Conservation (phyloP, 176 grass and related monocot genomes). For the Phragmites australis region DNA sequence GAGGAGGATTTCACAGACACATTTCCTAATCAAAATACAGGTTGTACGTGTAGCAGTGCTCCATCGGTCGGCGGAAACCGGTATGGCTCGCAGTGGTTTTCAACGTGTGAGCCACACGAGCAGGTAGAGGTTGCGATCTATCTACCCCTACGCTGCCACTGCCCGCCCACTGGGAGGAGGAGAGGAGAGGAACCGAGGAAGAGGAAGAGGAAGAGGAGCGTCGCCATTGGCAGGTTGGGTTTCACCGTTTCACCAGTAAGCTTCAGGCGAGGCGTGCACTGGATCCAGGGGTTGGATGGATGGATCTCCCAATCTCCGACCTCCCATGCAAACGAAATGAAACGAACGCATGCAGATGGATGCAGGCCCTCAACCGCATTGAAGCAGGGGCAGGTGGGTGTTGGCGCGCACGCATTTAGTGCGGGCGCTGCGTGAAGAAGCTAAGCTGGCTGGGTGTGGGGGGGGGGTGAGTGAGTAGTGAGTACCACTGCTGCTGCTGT, state of each 20-base stretch:
- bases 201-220: too few relatives aligned
- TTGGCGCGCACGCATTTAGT: neutral
- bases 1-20: neutral
- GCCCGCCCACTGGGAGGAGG: neutral
- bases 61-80: too few relatives aligned
- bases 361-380: neutral
- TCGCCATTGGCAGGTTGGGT: neutral
- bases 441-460: too few relatives aligned
- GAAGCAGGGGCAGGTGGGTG: neutral
- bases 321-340: slow-evolving; percentile 23
- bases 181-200: too few relatives aligned
- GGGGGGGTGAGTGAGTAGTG: too few relatives aligned
- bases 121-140: neutral
- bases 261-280: too few relatives aligned
- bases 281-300: too few relatives aligned
- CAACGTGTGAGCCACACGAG: neutral
- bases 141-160: neutral
- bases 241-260: too few relatives aligned
- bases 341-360: neutral
- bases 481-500: too few relatives aligned
- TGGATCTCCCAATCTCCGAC: too few relatives aligned
- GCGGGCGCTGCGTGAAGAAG: neutral
- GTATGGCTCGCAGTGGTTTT: too few relatives aligned
- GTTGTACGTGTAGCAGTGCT: too few relatives aligned
- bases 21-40: neutral